These are phyloP conservation scores for Geotrichum reessii DNA, from an alignment of 1,139 yeast genomes.

Conservation along the genomic window DNA sequence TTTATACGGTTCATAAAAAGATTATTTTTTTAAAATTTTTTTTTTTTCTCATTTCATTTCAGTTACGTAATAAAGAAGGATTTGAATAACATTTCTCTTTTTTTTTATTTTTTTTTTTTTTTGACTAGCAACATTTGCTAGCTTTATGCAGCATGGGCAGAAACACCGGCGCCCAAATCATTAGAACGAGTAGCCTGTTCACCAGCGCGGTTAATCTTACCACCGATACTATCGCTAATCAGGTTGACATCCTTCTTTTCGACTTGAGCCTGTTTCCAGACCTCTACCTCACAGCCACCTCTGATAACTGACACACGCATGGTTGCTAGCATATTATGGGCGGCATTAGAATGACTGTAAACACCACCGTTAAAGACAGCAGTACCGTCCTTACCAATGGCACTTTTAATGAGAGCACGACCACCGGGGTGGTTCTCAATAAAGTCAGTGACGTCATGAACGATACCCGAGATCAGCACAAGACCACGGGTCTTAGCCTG, in stretches of 20 bases:
- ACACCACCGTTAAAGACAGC: slow-evolving; percentile 98
- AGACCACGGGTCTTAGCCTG: slow-evolving; percentile 57
- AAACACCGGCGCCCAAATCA: slow-evolving; percentile 30
- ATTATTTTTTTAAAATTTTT: not conserved
- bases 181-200: slow-evolving; percentile 48
- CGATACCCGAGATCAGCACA: slow-evolving; percentile 86
- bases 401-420: slow-evolving; percentile 74
- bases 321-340: slow-evolving; percentile 89
- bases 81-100: not conserved
- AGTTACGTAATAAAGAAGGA: not conserved
- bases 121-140: not conserved
- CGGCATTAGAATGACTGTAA: slow-evolving; percentile 94
- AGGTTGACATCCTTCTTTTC: slow-evolving; percentile 41
- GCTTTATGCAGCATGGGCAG: slow-evolving; percentile 33
- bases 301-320: slow-evolving; percentile 95
- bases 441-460: slow-evolving; percentile 82
- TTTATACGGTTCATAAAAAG: not conserved
- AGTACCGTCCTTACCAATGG: slow-evolving; percentile 93
- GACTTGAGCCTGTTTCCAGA: slow-evolving; percentile 48
- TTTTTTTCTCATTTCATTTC: not conserved
- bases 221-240: slow-evolving; percentile 48
- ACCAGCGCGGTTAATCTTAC: slow-evolving; percentile 53
- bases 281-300: slow-evolving; percentile 77
- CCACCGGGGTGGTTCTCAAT: slow-evolving; percentile 98
- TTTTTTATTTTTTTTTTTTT: not conserved